Conservation (phyloP, 495 filamentous ascomycete genomes). For the Tuber umbilicatum region DNA sequence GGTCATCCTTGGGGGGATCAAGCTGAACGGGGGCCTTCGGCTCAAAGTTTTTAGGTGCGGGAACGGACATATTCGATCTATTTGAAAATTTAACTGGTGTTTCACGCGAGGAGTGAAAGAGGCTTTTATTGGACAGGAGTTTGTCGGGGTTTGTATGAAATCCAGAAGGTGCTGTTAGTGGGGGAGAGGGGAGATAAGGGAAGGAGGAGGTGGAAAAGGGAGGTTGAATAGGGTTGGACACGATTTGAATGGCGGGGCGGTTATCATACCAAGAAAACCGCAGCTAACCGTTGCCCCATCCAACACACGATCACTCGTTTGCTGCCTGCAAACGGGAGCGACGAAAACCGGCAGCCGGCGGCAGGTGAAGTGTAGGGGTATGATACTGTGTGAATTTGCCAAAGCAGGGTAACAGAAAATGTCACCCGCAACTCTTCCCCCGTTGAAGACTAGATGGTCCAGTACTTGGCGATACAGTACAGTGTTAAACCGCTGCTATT, state of each 20-base stretch:
- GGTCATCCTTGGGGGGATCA: slow-evolving; percentile 79
- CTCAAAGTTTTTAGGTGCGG: slow-evolving; percentile 55
- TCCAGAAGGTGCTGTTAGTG: not conserved
- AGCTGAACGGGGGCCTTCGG: slow-evolving; percentile 79
- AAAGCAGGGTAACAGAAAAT: too few relatives aligned
- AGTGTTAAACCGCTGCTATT: not conserved
- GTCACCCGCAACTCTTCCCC: too few relatives aligned
- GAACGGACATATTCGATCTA: slow-evolving; percentile 49
- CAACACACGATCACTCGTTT: not conserved
- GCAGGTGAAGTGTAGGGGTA: too few relatives aligned
- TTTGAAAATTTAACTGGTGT: not conserved
- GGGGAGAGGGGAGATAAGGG: not conserved
- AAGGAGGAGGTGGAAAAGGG: not conserved
- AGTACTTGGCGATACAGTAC: too few relatives aligned
- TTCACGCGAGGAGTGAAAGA: not conserved
- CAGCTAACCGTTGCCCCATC: not conserved
- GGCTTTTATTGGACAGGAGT: not conserved
- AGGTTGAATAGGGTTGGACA: not conserved
- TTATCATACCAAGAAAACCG: not conserved
- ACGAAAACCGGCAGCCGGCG: not conserved
- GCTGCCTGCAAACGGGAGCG: not conserved
- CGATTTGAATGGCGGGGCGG: not conserved
- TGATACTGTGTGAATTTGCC: too few relatives aligned
- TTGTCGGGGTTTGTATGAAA: not conserved
- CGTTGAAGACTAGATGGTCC: too few relatives aligned